Evolutionary conservation across 805 yeast species (phyloP).

Genomic region (Saccharomycopsis sp.): DNA sequence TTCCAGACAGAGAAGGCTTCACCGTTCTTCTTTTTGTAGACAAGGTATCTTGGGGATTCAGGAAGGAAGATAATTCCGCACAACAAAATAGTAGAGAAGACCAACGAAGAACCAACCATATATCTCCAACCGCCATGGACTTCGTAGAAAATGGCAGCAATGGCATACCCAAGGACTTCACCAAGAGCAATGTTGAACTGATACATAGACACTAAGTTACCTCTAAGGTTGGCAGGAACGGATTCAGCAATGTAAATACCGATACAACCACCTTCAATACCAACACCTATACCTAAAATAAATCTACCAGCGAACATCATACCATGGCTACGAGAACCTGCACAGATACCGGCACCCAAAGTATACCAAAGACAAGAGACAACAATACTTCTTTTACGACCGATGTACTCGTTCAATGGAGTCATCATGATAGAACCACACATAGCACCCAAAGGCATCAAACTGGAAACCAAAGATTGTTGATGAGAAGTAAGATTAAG

Average conservation of each 20-base stretch:
- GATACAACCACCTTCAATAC: conserved; percentile 60
- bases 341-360: conserved; percentile 53
- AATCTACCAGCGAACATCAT: conserved; percentile 58
- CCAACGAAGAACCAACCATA: conserved; percentile 5
- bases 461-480: conserved; percentile 47
- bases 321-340: conserved; percentile 38
- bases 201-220: conserved; percentile 54
- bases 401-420: conserved; percentile 48
- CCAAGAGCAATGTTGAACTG: conserved; percentile 63
- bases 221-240: conserved; percentile 52
- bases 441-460: conserved; percentile 68
- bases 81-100: conserved; percentile 29
- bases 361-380: conserved; percentile 56
- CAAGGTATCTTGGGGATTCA: conserved; percentile 56
- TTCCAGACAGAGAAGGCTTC: conserved; percentile 36
- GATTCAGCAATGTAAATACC: conserved; percentile 58
- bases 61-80: conserved; percentile 49
- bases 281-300: conserved; percentile 56
- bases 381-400: conserved; percentile 49
- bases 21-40: conserved; percentile 44
- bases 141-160: conserved; percentile 53
- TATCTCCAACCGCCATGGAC: conserved; percentile 58
- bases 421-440: conserved; percentile 55
- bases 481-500: conserved; percentile 37
- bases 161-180: conserved; percentile 57